Percentiles rank a stretch among this genome's conserved stretches.
Evolutionary conservation across 2,329 filamentous ascomycete genomes (phyloP).

Genomic region (Penicillium fuscoglaucum): DNA sequence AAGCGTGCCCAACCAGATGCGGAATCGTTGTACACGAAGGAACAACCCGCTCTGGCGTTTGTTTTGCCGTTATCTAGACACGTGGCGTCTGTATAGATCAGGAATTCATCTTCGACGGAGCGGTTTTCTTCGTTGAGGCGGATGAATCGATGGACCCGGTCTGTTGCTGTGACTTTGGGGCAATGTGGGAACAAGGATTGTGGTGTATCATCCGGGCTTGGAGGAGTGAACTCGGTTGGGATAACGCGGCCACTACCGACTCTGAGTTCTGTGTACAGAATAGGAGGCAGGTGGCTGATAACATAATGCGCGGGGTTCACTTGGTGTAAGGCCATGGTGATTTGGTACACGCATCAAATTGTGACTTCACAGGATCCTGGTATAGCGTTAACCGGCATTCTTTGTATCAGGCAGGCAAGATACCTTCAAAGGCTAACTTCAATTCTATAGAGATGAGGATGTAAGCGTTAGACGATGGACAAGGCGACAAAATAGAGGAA

Average conservation of each 20-base stretch:
- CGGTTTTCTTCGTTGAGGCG: neutral
- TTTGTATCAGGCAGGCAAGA: neutral
- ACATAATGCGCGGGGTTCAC: neutral
- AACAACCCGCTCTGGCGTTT: neutral
- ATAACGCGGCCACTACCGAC: neutral
- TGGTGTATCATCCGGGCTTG: neutral
- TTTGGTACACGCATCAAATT: neutral
- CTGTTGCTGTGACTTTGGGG: neutral
- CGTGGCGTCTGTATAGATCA: neutral
- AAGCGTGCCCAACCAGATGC: neutral
- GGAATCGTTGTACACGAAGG: neutral
- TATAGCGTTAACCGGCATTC: neutral
- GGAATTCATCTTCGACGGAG: neutral
- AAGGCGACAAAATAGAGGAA: neutral
- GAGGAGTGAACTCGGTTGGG: neutral
- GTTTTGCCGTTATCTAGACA: neutral
- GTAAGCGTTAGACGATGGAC: neutral
- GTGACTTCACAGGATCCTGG: neutral
- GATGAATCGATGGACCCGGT: neutral
- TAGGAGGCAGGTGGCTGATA: neutral
- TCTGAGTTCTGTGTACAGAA: neutral
- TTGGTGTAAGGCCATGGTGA: neutral
- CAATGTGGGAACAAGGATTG: neutral
- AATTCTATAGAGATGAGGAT: neutral
- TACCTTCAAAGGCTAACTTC: neutral